Base-by-base conservation (phyloP, 1,284 basidiomycete genomes). In the Cystobasidium pallidum region DNA sequence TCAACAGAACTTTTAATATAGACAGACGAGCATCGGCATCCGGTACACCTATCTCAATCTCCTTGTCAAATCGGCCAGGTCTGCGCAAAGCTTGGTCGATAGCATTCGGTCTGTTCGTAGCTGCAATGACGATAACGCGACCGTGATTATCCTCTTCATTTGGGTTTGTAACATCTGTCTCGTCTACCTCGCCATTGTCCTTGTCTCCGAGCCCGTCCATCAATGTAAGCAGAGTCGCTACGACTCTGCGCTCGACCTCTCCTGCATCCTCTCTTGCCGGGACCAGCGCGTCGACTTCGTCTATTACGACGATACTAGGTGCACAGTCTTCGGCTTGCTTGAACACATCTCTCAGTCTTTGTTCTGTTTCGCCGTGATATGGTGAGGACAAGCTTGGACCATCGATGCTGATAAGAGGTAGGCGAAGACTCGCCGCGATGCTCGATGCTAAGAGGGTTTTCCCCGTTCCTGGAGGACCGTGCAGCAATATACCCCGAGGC, bases 21-120 rank as follows among this genome's bases (percentile, higher is more conserved):
- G 89, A 86, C 41, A 86, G 83, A 26, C 96, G 88, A 0, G 92
- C 92, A 45, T 87, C 86, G 1, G 88, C 87, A 78, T 94, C 91
- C 0, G 96, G 96, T 39, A 99, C 88, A 43, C 93, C 95, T 76
- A 99, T 94, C 81, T 99, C 96, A 52, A 99, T 92, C 81, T 99
- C 96, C 75, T 92, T 85, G 81, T 99, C 96, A 78, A 99, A 95
- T 74, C 96, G 84, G 1, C 96, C 96, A 2, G 96, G 96, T 39
- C 96, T 84, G 62, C 96, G 84, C 51, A 99, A 83, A 0, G 96
- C 96, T 34, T 94, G 95, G 81, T 99, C 96, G 73, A 99, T 92
- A 3, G 94, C 91, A 80, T 99, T 98, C 2, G 94, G 95, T 41
- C 96, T 85, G 81, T 99, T 99, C 0, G 96, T 99, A 0, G 96